Conservation (phyloP, 169 alveolate species). For the Perkinsus olseni region DNA sequence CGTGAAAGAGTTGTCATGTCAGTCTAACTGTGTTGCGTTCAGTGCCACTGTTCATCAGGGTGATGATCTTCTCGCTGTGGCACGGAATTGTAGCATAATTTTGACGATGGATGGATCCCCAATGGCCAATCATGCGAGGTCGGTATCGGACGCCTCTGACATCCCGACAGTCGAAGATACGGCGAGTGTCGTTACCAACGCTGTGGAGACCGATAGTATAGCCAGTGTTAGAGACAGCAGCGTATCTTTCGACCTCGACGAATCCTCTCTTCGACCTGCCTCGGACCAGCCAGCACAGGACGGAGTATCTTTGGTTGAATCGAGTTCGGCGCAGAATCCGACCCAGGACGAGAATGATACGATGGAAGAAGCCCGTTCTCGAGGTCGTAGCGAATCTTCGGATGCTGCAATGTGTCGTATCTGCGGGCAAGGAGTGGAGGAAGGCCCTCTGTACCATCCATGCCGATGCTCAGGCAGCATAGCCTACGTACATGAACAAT, state of each 20-base stretch:
- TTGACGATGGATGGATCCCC: not conserved
- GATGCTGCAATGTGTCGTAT: not conserved
- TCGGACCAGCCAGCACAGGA: no score
- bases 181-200: not conserved
- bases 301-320: no score
- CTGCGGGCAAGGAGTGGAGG: not conserved
- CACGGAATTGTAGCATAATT: no score
- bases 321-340: no score
- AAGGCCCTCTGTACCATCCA: constrained; percentile 19
- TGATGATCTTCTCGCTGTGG: no score
- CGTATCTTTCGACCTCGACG: not conserved
- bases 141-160: not conserved
- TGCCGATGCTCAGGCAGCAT: constrained; percentile 44
- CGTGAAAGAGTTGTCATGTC: not conserved
- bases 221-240: not conserved
- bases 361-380: no score
- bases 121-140: not conserved
- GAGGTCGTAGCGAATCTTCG: not conserved
- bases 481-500: constrained; percentile 44
- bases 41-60: not conserved
- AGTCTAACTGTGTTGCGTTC: not conserved
- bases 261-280: no score
- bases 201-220: not conserved
- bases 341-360: no score
- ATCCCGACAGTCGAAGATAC: not conserved